These are phyloP conservation scores for Blastocrithidia nonstop DNA, from an alignment of 208 protist species.

Conservation along the genomic window DNA sequence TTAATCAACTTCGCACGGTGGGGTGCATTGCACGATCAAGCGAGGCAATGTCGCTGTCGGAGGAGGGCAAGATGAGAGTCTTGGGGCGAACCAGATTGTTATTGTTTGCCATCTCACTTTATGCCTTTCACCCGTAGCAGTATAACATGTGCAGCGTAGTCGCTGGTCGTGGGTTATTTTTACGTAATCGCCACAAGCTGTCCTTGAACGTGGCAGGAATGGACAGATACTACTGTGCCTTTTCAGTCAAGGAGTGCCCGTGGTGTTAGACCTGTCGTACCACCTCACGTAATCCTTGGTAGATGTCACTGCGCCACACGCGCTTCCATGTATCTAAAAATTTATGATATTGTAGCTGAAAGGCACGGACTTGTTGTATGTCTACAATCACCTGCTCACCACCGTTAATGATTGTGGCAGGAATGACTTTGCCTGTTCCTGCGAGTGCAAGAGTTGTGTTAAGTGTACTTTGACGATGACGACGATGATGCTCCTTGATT, in stretches of 20 bases:
- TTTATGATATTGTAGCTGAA: slow-evolving; percentile 17
- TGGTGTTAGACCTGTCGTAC: slow-evolving; percentile 22
- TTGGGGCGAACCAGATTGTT: slow-evolving; percentile 19
- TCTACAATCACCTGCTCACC: slow-evolving; percentile 7
- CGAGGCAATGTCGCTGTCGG: slow-evolving; percentile 17
- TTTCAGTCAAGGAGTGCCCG: slow-evolving; percentile 17
- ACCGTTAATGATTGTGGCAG: slow-evolving; percentile 34
- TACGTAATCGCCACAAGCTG: slow-evolving; percentile 59
- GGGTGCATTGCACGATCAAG: slow-evolving; percentile 68
- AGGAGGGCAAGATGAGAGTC: slow-evolving; percentile 18
- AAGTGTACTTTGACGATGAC: not conserved
- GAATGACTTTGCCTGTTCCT: slow-evolving; percentile 28
- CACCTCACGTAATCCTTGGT: slow-evolving; percentile 30
- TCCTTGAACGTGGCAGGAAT: slow-evolving; percentile 52
- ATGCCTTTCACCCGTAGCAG: slow-evolving; percentile 32
- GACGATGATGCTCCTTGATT: not conserved
- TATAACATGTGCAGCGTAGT: slow-evolving; percentile 49
- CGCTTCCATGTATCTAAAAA: slow-evolving; percentile 38
- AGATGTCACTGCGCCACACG: slow-evolving; percentile 54
- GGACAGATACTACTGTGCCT: slow-evolving; percentile 22
- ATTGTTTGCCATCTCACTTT: not conserved
- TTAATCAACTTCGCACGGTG: slow-evolving; percentile 34
- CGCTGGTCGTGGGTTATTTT: slow-evolving; percentile 30
- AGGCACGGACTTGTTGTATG: slow-evolving; percentile 7
- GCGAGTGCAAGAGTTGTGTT: too few species aligned